A percentile compares a stretch with the other conserved stretches of the same genome.
Evolutionary conservation across 2,329 filamentous ascomycete species (phyloP).

Genomic region (Botrytis sinoallii): DNA sequence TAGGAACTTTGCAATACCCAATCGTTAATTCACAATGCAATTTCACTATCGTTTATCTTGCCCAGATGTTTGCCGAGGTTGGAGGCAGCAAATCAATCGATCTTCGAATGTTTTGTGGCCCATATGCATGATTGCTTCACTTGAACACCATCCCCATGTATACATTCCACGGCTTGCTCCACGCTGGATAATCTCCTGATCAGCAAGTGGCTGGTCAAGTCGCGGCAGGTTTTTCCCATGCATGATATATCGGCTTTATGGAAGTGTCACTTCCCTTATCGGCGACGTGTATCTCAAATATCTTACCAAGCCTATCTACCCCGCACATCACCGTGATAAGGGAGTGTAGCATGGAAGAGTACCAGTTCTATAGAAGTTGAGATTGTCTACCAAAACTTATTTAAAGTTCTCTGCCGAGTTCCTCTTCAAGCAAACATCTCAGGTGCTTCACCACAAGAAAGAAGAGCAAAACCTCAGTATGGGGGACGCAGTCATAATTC

Average conservation of each 20-base stretch:
- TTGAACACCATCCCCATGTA: neutral
- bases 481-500: neutral
- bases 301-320: neutral
- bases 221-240: neutral
- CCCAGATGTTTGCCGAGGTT: neutral
- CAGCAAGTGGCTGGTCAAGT: neutral
- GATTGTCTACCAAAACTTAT: neutral
- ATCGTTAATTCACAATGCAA: neutral
- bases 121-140: neutral
- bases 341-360: neutral
- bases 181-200: neutral
- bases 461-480: neutral
- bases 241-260: neutral
- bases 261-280: neutral
- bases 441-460: neutral
- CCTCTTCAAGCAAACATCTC: neutral
- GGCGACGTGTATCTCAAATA: neutral
- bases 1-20: neutral
- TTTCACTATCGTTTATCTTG: neutral
- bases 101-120: neutral
- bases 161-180: neutral
- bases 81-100: neutral
- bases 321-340: neutral
- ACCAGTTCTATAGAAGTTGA: neutral
- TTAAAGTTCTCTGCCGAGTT: neutral